Evolutionary conservation across 2,329 filamentous ascomycete species (phyloP), one percentile per base, ranked within the genome.

Genomic region (Cadophora malorum): DNA sequence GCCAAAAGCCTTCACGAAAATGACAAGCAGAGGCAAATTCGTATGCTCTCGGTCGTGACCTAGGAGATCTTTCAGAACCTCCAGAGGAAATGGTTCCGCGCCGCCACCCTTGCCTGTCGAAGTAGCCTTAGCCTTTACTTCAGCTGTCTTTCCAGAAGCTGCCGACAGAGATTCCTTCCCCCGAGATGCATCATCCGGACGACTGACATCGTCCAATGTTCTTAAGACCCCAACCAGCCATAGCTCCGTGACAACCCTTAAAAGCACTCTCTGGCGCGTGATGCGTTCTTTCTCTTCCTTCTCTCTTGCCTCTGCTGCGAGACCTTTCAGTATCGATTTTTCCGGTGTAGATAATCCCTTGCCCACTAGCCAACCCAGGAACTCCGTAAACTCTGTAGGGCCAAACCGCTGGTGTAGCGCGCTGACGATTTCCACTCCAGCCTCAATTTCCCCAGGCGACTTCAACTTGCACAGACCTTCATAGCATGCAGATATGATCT

Each of bases 381-480:
- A 93, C 78, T 92, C 90, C 14, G 95, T 97, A 77, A 97, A 98
- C 71, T 97, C 94, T 67, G 85, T 82, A 0, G 95, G 92, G 2
- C 95, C 95, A 77, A 98, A 98, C 62, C 95, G 90, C 79, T 97
- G 95, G 79, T 98, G 95, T 66, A 98, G 85, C n/a, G 94, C 94
- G 81, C 94, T 96, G 73, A 96, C 90, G 64, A 97, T 92, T 80
- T 98, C 95, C 41, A 97, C 92, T 9, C 93, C 94, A 33, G 94
- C 92, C 66, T 95, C 91, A 69, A 97, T 91, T 79, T 98, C 95
- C n/a, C 90, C 92, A 0, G 94, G 91, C 0, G 91, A 90, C 81
- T 97, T 97, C 76, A 98, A 88, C 79, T 91, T 94, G 82, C 92
- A 96, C 7, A 98, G 86, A 9, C 95, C 95, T 80, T 98, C 95